These are phyloP conservation scores for Solanum dulcamara DNA, from an alignment of 257 asterid species.

Conservation along the genomic window DNA sequence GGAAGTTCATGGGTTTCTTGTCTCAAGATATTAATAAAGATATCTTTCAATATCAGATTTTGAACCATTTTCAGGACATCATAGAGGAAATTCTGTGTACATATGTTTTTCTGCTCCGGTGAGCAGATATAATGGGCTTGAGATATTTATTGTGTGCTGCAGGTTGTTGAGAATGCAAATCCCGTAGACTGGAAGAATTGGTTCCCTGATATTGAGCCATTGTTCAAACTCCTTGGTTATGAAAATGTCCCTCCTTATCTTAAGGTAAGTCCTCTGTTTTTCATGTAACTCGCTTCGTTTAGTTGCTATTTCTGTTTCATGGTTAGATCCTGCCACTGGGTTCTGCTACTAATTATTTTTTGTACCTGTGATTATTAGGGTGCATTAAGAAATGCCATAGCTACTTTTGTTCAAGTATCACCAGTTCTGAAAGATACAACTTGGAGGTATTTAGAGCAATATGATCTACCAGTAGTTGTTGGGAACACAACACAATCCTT, in stretches of 20 bases:
- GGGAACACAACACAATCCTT: slow-evolving; percentile 42
- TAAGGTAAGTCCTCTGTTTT: slow-evolving; percentile 45
- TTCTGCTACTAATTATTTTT: slow-evolving; percentile 8
- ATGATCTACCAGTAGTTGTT: slow-evolving; percentile 93
- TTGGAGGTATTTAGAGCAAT: slow-evolving; percentile 92
- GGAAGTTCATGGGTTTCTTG: not conserved
- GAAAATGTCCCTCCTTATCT: slow-evolving; percentile 98
- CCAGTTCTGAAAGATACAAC: slow-evolving; percentile 74
- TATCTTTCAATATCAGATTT: not conserved
- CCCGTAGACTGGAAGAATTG: slow-evolving; percentile 78
- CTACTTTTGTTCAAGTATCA: slow-evolving; percentile 70
- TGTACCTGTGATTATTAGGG: slow-evolving; percentile 40
- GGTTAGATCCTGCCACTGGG: not conserved
- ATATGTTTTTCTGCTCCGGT: not conserved
- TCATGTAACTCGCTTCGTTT: not conserved
- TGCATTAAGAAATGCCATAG: slow-evolving; percentile 72
- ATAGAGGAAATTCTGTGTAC: not conserved
- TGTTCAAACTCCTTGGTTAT: slow-evolving; percentile 91
- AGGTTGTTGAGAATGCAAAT: slow-evolving; percentile 85
- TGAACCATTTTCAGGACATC: not conserved
- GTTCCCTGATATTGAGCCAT: slow-evolving; percentile 92
- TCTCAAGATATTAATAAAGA: not conserved
- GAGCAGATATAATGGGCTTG: not conserved
- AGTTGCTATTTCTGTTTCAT: not conserved
- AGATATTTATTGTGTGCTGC: slow-evolving; percentile 4